phyloP scores from a whole-genome alignment of 2,329 filamentous ascomycete genomes.

The Botrytis cinerea region DNA sequence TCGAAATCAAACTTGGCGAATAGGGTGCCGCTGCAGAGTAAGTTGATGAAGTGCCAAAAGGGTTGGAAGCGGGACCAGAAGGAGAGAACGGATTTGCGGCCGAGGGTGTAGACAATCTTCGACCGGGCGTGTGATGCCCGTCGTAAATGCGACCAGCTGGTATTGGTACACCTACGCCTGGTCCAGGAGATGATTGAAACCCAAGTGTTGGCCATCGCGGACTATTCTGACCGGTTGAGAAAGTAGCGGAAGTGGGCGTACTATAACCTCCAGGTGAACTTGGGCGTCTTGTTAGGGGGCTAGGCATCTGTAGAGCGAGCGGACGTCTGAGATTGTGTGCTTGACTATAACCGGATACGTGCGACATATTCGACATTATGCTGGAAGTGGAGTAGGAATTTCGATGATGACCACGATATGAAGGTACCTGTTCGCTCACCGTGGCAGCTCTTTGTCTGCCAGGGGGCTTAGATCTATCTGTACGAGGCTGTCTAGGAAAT shows the following conservation, averaged over 20 bases:
- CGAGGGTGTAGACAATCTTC: constrained; percentile 81
- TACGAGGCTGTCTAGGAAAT: constrained; percentile 89
- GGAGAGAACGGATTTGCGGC: constrained; percentile 72
- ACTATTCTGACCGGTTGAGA: constrained; percentile 74
- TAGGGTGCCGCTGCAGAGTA: constrained; percentile 58
- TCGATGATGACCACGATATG: constrained; percentile 74
- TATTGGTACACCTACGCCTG: constrained; percentile 59
- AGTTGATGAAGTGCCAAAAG: constrained; percentile 58
- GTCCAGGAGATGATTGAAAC: constrained; percentile 64
- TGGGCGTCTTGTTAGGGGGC: constrained; percentile 54
- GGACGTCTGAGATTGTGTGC: constrained; percentile 70
- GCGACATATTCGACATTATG: constrained; percentile 75
- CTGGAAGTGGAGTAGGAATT: constrained; percentile 86
- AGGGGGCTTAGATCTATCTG: constrained; percentile 76
- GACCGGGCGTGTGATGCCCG: constrained; percentile 65
- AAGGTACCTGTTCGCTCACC: constrained; percentile 68
- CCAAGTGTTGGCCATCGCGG: constrained; percentile 67
- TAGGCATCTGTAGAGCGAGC: constrained; percentile 75
- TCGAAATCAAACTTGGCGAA: constrained; percentile 61
- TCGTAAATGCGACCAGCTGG: constrained; percentile 72
- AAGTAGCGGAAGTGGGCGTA: constrained; percentile 82
- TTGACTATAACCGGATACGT: constrained; percentile 53
- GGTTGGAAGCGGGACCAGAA: constrained; percentile 43
- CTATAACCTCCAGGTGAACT: constrained; percentile 74
- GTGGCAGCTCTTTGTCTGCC: constrained; percentile 77